These are phyloP conservation scores for Kingdonia uniflora DNA, from an alignment of 164 flowering plant genomes.

Conservation along the genomic window DNA sequence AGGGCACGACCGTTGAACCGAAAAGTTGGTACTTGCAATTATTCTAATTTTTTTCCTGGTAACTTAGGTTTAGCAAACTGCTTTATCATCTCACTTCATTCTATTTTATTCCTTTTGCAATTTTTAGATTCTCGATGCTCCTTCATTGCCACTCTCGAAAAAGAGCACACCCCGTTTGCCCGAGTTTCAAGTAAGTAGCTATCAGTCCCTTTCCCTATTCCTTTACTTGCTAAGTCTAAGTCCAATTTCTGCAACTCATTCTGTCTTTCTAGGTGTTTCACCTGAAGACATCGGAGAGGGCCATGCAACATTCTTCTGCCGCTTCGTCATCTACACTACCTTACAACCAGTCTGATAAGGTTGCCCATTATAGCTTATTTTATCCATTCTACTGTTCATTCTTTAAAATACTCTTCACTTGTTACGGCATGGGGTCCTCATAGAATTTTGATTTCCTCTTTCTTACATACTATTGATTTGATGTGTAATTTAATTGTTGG, in stretches of 20 bases:
- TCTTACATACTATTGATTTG: no score
- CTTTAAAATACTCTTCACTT: no score
- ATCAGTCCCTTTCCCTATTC: background rate
- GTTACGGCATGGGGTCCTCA: no score
- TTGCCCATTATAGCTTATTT: slow-evolving; percentile 11
- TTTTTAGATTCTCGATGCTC: slow-evolving; percentile 71
- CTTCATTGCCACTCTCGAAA: slow-evolving; percentile 48
- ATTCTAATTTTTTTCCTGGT: background rate
- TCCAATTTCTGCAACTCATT: background rate
- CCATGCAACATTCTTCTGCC: slow-evolving; percentile 44
- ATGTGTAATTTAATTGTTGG: no score
- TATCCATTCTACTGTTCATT: no score
- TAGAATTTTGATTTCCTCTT: no score
- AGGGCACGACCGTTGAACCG: slow-evolving; percentile 84
- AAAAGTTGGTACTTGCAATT: slow-evolving; percentile 48
- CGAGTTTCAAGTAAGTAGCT: slow-evolving; percentile 56
- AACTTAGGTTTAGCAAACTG: background rate
- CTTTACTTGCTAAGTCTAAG: background rate
- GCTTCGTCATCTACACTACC: slow-evolving; percentile 26
- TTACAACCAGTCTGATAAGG: slow-evolving; percentile 33
- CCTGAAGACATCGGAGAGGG: slow-evolving; percentile 72
- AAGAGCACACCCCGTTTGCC: slow-evolving; percentile 63
- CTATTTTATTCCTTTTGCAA: background rate
- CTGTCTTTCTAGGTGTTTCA: slow-evolving; percentile 50
- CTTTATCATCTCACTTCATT: background rate